Evolutionary conservation across 139 green algal species (phyloP), one percentile per base, ranked within the genome.

Genomic region (Astrephomene gubernaculifera): DNA sequence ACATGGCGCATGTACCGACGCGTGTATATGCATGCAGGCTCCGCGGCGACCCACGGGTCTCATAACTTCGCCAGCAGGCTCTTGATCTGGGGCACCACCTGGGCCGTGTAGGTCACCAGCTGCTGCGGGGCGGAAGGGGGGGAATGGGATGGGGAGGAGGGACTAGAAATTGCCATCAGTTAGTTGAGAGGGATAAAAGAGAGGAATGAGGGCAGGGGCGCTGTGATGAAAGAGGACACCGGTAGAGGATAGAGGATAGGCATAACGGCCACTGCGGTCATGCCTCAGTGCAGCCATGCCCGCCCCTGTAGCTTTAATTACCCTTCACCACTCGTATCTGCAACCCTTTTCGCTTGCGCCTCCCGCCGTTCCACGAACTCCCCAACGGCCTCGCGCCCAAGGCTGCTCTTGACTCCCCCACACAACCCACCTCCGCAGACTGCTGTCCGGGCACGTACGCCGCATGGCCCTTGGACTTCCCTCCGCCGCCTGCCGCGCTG

Each of bases 81-180:
- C 54, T 60, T 54, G 29, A 82, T 57, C 57, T 71, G 38, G 10
- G 54, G 74, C 25, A 82, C 38, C 38, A 57, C 39, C 35, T 60
- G 25, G 44, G 35, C 57, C 38, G 38, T 71, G 53, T 82, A 82
- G 5, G 39, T 39, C 4, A 9, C 10, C 17, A 71, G 22, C 25
- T 57, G 39, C 22, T 41, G 54, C 74, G 68, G 71, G 31, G 17
- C 17, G 27, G 7, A 22, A 78, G 70, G 43, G 44, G n/a, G 10
- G 71, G 9, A 8, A 10, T 19, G 5, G 71, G 22, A 10, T 31
- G 1, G 21, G 38, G 9, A 9, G n/a, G 5, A 31, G 21, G 54
- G 54, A 65, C 14, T 6, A 24, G 57, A 65, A 27, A 27, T n/a
- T n/a, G n/a, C n/a, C n/a, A n/a, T 24, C 22, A n/a, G 9, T 27